A percentile compares a stretch with the other conserved stretches of the same genome.
These are phyloP conservation scores for Dacryopinax spathularia DNA, from an alignment of 768 basidiomycete genomes.

Conservation along the genomic window DNA sequence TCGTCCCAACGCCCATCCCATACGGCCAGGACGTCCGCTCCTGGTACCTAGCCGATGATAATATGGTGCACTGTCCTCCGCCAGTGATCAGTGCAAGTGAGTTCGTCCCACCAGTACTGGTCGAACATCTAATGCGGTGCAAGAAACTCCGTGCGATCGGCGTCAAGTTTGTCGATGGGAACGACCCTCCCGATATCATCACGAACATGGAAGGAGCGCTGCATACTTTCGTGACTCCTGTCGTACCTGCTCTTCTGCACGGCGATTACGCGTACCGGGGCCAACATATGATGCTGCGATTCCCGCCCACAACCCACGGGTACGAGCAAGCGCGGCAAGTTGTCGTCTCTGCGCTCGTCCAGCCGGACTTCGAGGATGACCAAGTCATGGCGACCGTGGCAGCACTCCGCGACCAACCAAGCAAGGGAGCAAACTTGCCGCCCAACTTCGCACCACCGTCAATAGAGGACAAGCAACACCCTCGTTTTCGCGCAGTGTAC, in stretches of 20 bases:
- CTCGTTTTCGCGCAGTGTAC: not conserved
- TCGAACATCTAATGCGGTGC: slow-evolving; percentile 13
- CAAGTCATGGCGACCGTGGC: slow-evolving; percentile 10
- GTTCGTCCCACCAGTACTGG: slow-evolving; percentile 8
- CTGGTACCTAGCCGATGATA: not conserved
- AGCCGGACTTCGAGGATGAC: slow-evolving; percentile 13
- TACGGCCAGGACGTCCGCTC: not conserved
- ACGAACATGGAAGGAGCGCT: slow-evolving; percentile 14
- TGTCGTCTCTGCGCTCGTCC: slow-evolving; percentile 10
- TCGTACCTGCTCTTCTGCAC: slow-evolving; percentile 6
- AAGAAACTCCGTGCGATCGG: slow-evolving; percentile 13
- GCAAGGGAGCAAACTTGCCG: not conserved
- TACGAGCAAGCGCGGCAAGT: slow-evolving; percentile 4
- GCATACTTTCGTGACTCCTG: slow-evolving; percentile 13
- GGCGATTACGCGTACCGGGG: slow-evolving; percentile 12
- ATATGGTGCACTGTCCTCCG: not conserved
- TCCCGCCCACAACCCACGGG: not conserved
- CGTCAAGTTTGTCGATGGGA: slow-evolving; percentile 9
- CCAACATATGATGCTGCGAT: not conserved
- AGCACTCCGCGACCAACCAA: not conserved
- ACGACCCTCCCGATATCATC: slow-evolving; percentile 4
- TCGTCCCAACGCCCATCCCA: not conserved
- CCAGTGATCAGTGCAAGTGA: slow-evolving; percentile 10
- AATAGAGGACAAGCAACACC: slow-evolving; percentile 1
- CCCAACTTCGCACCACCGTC: not conserved